phyloP scores from a whole-genome alignment of 2,329 filamentous ascomycete genomes.

The Diaporthe vexans region DNA sequence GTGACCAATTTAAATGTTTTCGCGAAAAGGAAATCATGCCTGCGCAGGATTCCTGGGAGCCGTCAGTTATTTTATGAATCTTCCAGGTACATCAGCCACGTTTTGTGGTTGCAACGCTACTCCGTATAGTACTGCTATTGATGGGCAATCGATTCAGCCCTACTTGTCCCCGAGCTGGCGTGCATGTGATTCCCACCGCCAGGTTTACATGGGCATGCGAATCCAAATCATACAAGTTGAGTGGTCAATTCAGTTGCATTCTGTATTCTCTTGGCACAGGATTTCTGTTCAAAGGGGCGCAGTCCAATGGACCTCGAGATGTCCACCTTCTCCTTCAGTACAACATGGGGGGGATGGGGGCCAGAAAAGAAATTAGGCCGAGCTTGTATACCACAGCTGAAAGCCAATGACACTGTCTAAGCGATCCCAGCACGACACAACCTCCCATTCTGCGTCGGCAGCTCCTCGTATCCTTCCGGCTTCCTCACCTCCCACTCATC shows the following conservation, averaged over 20 bases:
- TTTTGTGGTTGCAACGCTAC: background rate
- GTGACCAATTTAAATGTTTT: background rate
- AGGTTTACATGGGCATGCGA: background rate
- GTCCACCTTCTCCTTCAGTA: background rate
- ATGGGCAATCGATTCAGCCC: background rate
- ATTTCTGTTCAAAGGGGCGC: background rate
- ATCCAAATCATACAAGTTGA: background rate
- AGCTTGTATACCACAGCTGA: no score
- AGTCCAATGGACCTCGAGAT: background rate
- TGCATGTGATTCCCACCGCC: background rate
- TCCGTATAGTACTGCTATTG: no score
- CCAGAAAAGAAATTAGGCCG: no score
- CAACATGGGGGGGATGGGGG: no score
- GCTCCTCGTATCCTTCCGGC: background rate
- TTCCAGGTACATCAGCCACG: background rate
- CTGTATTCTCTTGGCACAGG: background rate
- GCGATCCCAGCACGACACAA: background rate
- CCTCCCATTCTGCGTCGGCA: constrained; percentile 23
- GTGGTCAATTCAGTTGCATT: background rate
- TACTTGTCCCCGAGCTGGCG: background rate
- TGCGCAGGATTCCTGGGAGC: no score
- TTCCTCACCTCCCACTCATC: constrained; percentile 26
- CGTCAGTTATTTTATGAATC: no score
- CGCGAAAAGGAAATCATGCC: background rate
- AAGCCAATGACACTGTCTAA: background rate